A percentile compares a stretch with the other conserved stretches of the same genome.
phyloP scores from a whole-genome alignment of 106 monocot genomes.

The Dioscorea zingiberensis region DNA sequence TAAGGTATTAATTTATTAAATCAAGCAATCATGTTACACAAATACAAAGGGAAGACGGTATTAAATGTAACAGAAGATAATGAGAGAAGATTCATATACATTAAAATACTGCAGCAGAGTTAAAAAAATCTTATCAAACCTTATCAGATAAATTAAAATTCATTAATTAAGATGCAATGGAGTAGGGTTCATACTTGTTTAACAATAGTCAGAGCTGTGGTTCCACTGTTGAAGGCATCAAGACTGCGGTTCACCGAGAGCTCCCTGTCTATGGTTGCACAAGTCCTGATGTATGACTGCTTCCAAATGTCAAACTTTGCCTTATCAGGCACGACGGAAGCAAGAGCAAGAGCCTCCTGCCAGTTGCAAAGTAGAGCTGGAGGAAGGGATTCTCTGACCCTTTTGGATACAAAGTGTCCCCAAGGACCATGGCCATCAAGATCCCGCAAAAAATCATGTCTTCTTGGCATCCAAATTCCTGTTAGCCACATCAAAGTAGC shows the following conservation, averaged over 20 bases:
- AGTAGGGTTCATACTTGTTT: constrained; percentile 49
- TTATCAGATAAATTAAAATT: background rate
- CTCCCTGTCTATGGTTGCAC: constrained; percentile 61
- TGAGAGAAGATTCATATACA: too few relatives aligned
- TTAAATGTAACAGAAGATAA: too few relatives aligned
- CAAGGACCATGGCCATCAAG: constrained; percentile 94
- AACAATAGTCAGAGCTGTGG: constrained; percentile 74
- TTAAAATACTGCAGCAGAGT: too few relatives aligned
- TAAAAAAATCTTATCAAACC: too few relatives aligned
- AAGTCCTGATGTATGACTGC: constrained; percentile 54
- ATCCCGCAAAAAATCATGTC: constrained; percentile 79
- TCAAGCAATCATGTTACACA: too few relatives aligned
- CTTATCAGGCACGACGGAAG: constrained; percentile 24
- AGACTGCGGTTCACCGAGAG: constrained; percentile 38
- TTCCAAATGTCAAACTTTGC: constrained; percentile 68
- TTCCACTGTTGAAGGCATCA: constrained; percentile 77
- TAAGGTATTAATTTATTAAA: too few relatives aligned
- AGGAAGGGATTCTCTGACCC: constrained; percentile 60
- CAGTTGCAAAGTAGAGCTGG: constrained; percentile 63
- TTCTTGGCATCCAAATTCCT: constrained; percentile 89
- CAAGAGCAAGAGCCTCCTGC: constrained; percentile 57
- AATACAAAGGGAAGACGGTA: too few relatives aligned
- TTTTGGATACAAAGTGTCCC: constrained; percentile 84
- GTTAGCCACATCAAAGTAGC: background rate
- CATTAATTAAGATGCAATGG: background rate